phyloP scores from a whole-genome alignment of 805 yeast genomes.

The Pichia ethanolica region DNA sequence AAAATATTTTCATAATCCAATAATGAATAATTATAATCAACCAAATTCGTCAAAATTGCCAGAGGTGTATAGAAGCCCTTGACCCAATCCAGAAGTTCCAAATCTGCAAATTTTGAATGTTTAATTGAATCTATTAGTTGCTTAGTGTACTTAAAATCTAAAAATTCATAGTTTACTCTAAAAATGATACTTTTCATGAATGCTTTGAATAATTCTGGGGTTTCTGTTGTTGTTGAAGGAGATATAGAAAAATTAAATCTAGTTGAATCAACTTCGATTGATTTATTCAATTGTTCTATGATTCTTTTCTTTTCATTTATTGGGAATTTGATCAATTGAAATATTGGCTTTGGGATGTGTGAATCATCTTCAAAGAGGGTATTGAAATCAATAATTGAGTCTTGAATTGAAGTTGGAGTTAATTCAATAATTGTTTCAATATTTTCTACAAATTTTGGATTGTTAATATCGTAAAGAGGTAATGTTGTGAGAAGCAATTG shows the following conservation, averaged over 20 bases:
- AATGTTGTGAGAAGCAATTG: background rate
- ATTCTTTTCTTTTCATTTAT: too few relatives aligned
- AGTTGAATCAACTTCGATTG: background rate
- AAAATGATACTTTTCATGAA: constrained; percentile 20
- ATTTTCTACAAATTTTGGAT: background rate
- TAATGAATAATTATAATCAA: constrained; percentile 12
- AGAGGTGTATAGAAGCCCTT: constrained; percentile 19
- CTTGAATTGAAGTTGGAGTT: too few relatives aligned
- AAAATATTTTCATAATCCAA: constrained; percentile 17
- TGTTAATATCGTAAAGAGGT: background rate
- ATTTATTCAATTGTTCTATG: too few relatives aligned
- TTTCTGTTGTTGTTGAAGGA: background rate
- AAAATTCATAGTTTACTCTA: constrained; percentile 13
- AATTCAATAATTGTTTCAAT: background rate
- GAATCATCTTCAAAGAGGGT: too few relatives aligned
- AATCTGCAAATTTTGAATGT: constrained; percentile 1
- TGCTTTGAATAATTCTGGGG: constrained; percentile 6
- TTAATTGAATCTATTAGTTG: background rate
- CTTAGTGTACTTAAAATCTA: constrained; percentile 7
- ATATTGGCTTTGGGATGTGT: too few relatives aligned
- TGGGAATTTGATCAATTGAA: too few relatives aligned
- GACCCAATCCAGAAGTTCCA: constrained; percentile 17
- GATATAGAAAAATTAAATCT: constrained; percentile 3
- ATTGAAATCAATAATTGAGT: too few relatives aligned
- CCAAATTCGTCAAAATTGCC: constrained; percentile 7